These are phyloP conservation scores for Wickerhamiella domercqiae DNA, from an alignment of 805 yeast species.

Conservation along the genomic window DNA sequence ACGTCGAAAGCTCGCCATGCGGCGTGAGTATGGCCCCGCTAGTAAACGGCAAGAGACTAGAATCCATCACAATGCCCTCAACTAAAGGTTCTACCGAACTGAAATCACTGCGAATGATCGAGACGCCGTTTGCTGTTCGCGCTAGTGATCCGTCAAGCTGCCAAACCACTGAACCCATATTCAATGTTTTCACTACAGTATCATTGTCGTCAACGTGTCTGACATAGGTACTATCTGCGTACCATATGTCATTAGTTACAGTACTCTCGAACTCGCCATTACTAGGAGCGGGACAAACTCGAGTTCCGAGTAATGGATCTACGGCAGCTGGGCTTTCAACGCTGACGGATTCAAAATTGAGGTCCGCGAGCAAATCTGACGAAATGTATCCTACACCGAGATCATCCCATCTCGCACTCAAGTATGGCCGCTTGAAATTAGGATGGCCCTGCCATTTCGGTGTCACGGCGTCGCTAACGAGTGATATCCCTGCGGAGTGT, in stretches of 20 bases:
- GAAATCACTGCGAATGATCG: not conserved
- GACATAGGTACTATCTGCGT: slow-evolving; percentile 11
- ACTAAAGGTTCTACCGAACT: slow-evolving; percentile 2
- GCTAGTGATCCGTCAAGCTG: slow-evolving; percentile 8
- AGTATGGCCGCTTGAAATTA: not conserved
- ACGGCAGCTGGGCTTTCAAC: slow-evolving; percentile 5
- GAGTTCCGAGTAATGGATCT: slow-evolving; percentile 10
- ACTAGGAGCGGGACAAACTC: slow-evolving; percentile 2
- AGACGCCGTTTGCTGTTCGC: slow-evolving; percentile 10
- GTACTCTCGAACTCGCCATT: not conserved
- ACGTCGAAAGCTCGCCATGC: slow-evolving; percentile 2
- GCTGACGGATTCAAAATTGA: slow-evolving; percentile 5
- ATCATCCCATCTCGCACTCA: not conserved
- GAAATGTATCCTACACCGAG: not conserved
- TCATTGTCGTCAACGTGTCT: not conserved
- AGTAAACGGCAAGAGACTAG: not conserved
- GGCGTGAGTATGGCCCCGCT: slow-evolving; percentile 4
- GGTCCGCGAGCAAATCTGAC: not conserved
- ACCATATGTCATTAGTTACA: no score
- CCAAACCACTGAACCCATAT: slow-evolving; percentile 11
- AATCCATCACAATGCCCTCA: slow-evolving; percentile 13
- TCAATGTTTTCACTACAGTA: slow-evolving; percentile 1
- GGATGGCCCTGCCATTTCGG: not conserved
- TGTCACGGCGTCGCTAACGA: not conserved
- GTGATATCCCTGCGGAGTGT: not conserved